These are phyloP conservation scores for Discostella pseudostelligera DNA, from an alignment of 108 stramenopile species.

Conservation along the genomic window DNA sequence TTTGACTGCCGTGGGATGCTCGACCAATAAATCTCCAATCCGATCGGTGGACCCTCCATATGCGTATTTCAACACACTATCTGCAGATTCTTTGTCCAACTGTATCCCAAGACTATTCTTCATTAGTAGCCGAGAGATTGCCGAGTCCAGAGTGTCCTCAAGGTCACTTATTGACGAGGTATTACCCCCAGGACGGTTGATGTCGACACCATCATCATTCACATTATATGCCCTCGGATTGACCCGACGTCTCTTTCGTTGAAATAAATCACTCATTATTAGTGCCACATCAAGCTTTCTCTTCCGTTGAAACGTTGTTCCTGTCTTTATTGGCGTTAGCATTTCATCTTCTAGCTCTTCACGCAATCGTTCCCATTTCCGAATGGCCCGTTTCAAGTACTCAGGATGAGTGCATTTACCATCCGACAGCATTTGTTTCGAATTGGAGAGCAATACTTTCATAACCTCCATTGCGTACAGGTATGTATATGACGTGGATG, in stretches of 20 bases:
- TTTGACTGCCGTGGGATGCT: constrained; percentile 62
- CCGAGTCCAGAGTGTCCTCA: constrained; percentile 50
- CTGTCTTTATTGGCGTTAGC: constrained; percentile 53
- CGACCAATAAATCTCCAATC: constrained; percentile 61
- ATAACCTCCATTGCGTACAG: constrained; percentile 71
- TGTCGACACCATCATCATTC: neutral
- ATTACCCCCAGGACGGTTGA: too few relatives aligned
- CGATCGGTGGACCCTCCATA: constrained; percentile 43
- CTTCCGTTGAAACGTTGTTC: constrained; percentile 66
- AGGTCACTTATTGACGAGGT: constrained; percentile 20
- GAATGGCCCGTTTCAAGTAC: constrained; percentile 41
- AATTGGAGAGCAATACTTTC: constrained; percentile 1
- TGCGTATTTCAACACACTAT: constrained; percentile 57
- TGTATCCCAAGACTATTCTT: constrained; percentile 57
- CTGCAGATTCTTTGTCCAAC: constrained; percentile 60
- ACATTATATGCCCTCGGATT: constrained; percentile 28
- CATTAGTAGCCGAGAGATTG: constrained; percentile 54
- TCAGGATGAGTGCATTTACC: constrained; percentile 1
- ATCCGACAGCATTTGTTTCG: constrained; percentile 17
- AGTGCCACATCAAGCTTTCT: constrained; percentile 77
- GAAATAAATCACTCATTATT: constrained; percentile 71
- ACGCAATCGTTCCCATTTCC: constrained; percentile 75
- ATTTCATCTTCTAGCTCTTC: constrained; percentile 76
- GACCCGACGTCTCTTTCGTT: constrained; percentile 62
- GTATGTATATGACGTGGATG: constrained; percentile 82